These are phyloP conservation scores for Zostera marina DNA, from an alignment of 116 monocot genomes.

Conservation along the genomic window DNA sequence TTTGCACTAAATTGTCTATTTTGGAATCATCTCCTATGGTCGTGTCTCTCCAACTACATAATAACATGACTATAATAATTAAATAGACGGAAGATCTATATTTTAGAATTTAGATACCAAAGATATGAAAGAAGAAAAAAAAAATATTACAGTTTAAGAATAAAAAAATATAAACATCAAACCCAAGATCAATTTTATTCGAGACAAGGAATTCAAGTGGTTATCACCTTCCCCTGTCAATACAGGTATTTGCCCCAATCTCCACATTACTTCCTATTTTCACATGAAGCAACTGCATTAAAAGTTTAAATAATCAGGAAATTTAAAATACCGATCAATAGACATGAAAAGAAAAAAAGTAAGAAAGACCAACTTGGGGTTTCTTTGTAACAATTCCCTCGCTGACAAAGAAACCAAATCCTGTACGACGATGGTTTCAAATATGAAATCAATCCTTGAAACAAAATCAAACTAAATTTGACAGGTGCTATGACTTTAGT, in stretches of 20 bases:
- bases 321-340: neutral
- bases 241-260: conserved; percentile 82
- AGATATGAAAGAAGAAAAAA: neutral
- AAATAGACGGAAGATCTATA: neutral
- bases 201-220: no score
- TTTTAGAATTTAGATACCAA: neutral
- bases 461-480: neutral
- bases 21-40: conserved; percentile 71
- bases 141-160: neutral
- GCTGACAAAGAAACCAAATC: conserved; percentile 83
- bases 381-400: conserved; percentile 56
- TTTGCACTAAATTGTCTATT: conserved; percentile 96
- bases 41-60: conserved; percentile 87
- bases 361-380: conserved; percentile 47
- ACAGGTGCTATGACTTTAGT: neutral
- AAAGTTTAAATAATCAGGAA: neutral
- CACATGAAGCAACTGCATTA: conserved; percentile 37
- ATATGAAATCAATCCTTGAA: neutral
- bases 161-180: no score
- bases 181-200: neutral
- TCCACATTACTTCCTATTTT: conserved; percentile 79
- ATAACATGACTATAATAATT: neutral
- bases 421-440: conserved; percentile 12
- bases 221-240: conserved; percentile 90
- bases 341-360: neutral